A percentile compares a stretch with the other conserved stretches of the same genome.
Conservation (phyloP, 179 eudicot species). For the Silene coronaria region DNA sequence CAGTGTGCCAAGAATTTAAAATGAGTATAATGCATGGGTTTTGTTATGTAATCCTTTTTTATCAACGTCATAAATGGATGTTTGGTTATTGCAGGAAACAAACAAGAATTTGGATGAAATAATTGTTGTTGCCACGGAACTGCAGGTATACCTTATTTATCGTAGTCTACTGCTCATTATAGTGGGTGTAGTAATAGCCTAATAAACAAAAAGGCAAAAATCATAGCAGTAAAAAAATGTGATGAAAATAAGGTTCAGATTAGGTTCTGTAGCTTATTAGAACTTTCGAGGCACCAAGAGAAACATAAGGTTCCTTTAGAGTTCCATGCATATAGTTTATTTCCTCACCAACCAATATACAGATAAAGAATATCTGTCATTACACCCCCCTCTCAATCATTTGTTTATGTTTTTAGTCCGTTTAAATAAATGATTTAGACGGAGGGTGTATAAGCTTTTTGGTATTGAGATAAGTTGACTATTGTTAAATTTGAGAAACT, state of each 20-base stretch:
- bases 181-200: background rate
- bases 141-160: slow-evolving; percentile 39
- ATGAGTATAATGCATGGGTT: background rate
- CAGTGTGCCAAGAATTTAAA: background rate
- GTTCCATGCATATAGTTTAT: no score
- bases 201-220: background rate
- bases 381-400: no score
- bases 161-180: background rate
- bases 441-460: no score
- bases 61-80: background rate
- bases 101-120: slow-evolving; percentile 94
- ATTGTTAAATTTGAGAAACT: no score
- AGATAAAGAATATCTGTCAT: no score
- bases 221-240: background rate
- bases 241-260: background rate
- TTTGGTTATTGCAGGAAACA: slow-evolving; percentile 52
- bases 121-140: slow-evolving; percentile 83
- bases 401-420: no score
- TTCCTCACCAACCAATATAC: background rate
- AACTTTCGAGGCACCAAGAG: background rate
- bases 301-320: background rate
- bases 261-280: background rate
- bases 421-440: no score
- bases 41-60: background rate
- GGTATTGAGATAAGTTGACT: no score